phyloP scores from a whole-genome alignment of 345 rosid species.

The Camelina sativa region DNA sequence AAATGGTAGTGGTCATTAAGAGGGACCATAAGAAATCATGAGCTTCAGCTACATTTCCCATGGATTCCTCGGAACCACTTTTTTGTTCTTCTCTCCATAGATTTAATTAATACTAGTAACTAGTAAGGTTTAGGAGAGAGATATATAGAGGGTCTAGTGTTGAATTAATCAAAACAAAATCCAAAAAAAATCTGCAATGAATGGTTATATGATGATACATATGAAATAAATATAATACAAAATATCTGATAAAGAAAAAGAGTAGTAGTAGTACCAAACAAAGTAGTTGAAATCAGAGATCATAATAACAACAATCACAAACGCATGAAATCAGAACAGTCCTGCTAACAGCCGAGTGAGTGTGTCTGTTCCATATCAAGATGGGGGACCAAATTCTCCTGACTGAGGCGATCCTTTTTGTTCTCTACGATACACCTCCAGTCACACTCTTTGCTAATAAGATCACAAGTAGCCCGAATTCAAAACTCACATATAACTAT shows the following conservation, averaged over 20 bases:
- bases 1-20: constrained; percentile 33
- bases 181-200: constrained; percentile 18
- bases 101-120: constrained; percentile 7
- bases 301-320: constrained; percentile 22
- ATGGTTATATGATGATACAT: constrained; percentile 29
- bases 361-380: constrained; percentile 32
- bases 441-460: not conserved
- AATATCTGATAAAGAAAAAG: constrained; percentile 5
- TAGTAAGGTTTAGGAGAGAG: constrained; percentile 22
- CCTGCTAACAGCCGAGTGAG: constrained; percentile 24
- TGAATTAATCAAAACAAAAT: constrained; percentile 30
- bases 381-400: constrained; percentile 39
- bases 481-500: not conserved
- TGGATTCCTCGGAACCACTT: constrained; percentile 43
- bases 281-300: constrained; percentile 21
- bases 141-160: constrained; percentile 20
- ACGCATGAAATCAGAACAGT: constrained; percentile 38
- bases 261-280: not conserved
- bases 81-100: not conserved
- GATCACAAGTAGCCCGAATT: not conserved
- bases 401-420: constrained; percentile 17
- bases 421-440: constrained; percentile 31
- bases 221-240: not conserved
- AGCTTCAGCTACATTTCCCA: constrained; percentile 42
- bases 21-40: constrained; percentile 44